phyloP scores from a whole-genome alignment of 1,139 yeast genomes.

The Spathaspora sp. region DNA sequence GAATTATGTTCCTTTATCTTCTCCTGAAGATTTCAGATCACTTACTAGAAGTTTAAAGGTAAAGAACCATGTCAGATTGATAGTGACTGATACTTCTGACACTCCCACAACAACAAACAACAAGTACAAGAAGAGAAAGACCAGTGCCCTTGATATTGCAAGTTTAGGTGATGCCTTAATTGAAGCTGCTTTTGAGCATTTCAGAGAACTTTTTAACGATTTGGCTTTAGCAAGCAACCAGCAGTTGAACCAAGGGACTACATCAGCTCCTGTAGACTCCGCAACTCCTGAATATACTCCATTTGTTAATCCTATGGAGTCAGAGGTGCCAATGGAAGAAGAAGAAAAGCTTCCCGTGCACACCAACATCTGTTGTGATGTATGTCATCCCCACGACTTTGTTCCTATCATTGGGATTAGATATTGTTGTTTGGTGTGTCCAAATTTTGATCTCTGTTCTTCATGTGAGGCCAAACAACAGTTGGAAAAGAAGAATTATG shows the following conservation, averaged over 20 bases:
- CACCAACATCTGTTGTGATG: constrained; percentile 38
- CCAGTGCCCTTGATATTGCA: constrained; percentile 18
- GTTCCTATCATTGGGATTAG: constrained; percentile 47
- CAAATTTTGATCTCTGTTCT: constrained; percentile 57
- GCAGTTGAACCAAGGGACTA: neutral
- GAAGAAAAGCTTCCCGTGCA: constrained; percentile 16
- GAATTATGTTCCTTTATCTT: constrained; percentile 39
- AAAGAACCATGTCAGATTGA: constrained; percentile 37
- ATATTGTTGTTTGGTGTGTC: constrained; percentile 55
- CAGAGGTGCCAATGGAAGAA: neutral
- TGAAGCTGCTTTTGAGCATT: constrained; percentile 25
- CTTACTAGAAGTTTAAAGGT: constrained; percentile 47
- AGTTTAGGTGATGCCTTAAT: constrained; percentile 25
- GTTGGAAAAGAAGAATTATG: constrained; percentile 14
- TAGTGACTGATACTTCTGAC: constrained; percentile 22
- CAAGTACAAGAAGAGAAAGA: constrained; percentile 10
- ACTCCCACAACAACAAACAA: constrained; percentile 6
- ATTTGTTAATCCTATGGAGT: constrained; percentile 2
- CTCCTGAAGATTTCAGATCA: constrained; percentile 43
- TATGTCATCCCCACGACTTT: constrained; percentile 32
- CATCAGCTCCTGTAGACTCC: too few relatives aligned
- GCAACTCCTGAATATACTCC: constrained; percentile 3
- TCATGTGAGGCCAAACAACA: constrained; percentile 39
- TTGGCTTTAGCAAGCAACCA: constrained; percentile 9
- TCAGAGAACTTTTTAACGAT: constrained; percentile 20